A percentile compares a stretch with the other conserved stretches of the same genome.
Conservation (phyloP, 2,329 filamentous ascomycete species). For the Davidsoniella neocaledoniae region DNA sequence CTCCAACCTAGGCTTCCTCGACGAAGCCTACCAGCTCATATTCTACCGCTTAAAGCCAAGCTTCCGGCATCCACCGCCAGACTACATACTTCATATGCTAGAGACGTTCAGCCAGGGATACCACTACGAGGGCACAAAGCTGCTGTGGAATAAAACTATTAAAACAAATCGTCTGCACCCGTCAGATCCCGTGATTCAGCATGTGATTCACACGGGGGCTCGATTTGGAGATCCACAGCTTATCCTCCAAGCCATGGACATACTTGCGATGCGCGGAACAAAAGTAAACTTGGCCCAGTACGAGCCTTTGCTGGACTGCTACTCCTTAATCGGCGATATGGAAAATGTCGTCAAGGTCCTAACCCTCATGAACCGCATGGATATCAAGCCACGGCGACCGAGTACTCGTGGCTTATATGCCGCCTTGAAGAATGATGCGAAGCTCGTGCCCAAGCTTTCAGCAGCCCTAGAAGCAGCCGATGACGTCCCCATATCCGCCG, state of each 20-base stretch:
- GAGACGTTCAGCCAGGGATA: constrained; percentile 51
- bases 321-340: constrained; percentile 43
- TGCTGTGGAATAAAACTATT: constrained; percentile 56
- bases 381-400: constrained; percentile 36
- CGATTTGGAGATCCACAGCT: constrained; percentile 49
- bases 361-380: constrained; percentile 53
- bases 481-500: constrained; percentile 22
- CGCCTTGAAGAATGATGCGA: constrained; percentile 31
- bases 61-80: constrained; percentile 22
- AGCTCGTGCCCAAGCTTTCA: constrained; percentile 35
- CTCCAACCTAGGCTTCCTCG: constrained; percentile 53
- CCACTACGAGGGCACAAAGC: constrained; percentile 47
- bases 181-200: constrained; percentile 46
- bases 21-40: constrained; percentile 58
- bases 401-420: constrained; percentile 48
- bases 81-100: constrained; percentile 56
- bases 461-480: constrained; percentile 30
- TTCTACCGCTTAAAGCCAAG: constrained; percentile 30
- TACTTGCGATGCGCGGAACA: constrained; percentile 41
- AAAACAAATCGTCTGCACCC: constrained; percentile 22
- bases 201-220: constrained; percentile 56
- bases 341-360: constrained; percentile 51
- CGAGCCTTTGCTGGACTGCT: constrained; percentile 59
- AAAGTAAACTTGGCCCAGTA: constrained; percentile 54
- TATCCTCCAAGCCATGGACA: constrained; percentile 52